phyloP scores from a whole-genome alignment of 768 basidiomycete genomes.

The Saitozyma sp. region DNA sequence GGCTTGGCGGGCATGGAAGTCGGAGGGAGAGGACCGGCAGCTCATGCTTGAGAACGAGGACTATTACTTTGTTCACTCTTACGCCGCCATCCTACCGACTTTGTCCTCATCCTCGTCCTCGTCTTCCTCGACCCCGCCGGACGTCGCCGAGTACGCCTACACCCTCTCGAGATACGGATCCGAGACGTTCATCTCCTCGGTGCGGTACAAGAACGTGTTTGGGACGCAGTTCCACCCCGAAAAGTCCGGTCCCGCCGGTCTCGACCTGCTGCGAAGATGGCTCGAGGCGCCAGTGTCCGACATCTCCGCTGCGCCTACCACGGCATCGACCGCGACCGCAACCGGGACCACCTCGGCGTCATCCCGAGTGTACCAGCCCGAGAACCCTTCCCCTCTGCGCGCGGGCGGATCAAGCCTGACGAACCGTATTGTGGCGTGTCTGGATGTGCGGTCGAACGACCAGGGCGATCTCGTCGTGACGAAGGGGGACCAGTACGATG shows the following conservation, averaged over 20 bases:
- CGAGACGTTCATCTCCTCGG: slow-evolving; percentile 82
- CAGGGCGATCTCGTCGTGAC: slow-evolving; percentile 95
- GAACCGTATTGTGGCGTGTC: slow-evolving; percentile 91
- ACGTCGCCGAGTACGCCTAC: slow-evolving; percentile 69
- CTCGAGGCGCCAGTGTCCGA: slow-evolving; percentile 55
- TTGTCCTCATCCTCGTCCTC: slow-evolving; percentile 52
- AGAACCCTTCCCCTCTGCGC: slow-evolving; percentile 42
- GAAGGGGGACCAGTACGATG: slow-evolving; percentile 98
- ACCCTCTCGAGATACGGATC: slow-evolving; percentile 91
- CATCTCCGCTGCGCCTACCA: slow-evolving; percentile 24
- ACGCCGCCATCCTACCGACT: slow-evolving; percentile 48
- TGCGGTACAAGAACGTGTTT: slow-evolving; percentile 80
- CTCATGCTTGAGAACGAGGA: slow-evolving; percentile 56
- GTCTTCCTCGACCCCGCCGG: not conserved
- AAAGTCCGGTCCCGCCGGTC: slow-evolving; percentile 87
- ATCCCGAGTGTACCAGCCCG: slow-evolving; percentile 20
- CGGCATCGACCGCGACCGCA: not conserved
- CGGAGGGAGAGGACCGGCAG: slow-evolving; percentile 50
- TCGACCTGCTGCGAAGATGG: slow-evolving; percentile 78
- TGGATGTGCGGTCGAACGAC: slow-evolving; percentile 97
- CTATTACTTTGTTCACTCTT: slow-evolving; percentile 99
- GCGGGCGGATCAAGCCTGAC: slow-evolving; percentile 61
- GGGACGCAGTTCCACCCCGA: slow-evolving; percentile 97
- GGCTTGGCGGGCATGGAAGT: slow-evolving; percentile 59
- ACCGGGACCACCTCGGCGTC: slow-evolving; percentile 28